These are phyloP conservation scores for Sporobolomyces phaffii DNA, from an alignment of 768 basidiomycete species.

Conservation along the genomic window DNA sequence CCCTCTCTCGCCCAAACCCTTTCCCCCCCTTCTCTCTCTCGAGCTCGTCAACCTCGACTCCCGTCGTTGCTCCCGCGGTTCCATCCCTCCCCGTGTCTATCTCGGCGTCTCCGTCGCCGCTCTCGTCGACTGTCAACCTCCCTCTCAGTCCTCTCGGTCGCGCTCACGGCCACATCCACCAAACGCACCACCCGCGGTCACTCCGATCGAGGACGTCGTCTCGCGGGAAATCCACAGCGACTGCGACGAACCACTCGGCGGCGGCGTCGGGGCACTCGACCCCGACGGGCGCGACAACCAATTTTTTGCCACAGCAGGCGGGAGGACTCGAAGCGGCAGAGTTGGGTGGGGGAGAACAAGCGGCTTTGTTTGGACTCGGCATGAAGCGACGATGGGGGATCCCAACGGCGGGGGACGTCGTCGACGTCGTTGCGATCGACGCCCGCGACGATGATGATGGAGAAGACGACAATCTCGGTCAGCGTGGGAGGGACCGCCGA, in stretches of 20 bases:
- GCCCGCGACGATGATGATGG: background rate
- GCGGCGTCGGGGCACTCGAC: background rate
- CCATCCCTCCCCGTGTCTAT: background rate
- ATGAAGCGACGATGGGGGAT: constrained; percentile 29
- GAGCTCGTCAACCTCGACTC: background rate
- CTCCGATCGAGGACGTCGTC: constrained; percentile 1
- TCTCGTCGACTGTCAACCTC: constrained; percentile 5
- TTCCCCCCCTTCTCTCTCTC: background rate
- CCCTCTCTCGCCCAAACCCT: background rate
- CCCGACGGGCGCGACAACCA: background rate
- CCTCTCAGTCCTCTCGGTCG: constrained; percentile 7
- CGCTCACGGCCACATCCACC: background rate
- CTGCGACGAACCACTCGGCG: no score
- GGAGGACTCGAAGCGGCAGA: constrained; percentile 12
- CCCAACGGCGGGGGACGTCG: background rate
- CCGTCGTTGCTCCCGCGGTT: background rate
- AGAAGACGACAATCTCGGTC: no score
- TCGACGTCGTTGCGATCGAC: constrained; percentile 5
- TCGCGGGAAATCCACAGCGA: constrained; percentile 2
- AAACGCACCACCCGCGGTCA: constrained; percentile 1
- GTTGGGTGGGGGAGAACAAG: constrained; percentile 16
- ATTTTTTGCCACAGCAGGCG: no score
- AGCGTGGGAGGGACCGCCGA: background rate
- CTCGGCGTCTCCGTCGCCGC: background rate
- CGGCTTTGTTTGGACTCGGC: constrained; percentile 7